phyloP scores from a whole-genome alignment of 1,139 yeast genomes.

The Yamadazyma taylorii region DNA sequence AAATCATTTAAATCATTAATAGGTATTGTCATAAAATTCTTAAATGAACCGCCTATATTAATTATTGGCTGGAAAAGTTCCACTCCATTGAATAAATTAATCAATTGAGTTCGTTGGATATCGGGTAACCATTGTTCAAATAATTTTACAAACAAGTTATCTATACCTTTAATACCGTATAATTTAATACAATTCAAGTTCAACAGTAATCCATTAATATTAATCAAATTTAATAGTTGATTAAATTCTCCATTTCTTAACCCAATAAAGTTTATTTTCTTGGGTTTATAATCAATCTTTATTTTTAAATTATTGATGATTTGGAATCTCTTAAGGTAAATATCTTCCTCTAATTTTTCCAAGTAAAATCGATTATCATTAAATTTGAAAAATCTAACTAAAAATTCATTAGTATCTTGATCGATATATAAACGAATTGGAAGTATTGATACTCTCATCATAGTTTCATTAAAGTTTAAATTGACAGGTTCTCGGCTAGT shows the following conservation, averaged over 20 bases:
- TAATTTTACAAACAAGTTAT: constrained; percentile 54
- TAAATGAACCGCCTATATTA: constrained; percentile 75
- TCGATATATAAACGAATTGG: constrained; percentile 87
- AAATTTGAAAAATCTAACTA: constrained; percentile 77
- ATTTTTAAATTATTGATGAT: constrained; percentile 57
- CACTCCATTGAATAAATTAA: constrained; percentile 79
- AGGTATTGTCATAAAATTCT: constrained; percentile 72
- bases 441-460: constrained; percentile 53
- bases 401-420: constrained; percentile 87
- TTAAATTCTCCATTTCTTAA: constrained; percentile 81
- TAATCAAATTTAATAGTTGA: constrained; percentile 85
- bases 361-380: constrained; percentile 67
- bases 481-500: constrained; percentile 55
- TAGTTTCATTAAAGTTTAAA: constrained; percentile 69
- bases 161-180: constrained; percentile 77
- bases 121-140: constrained; percentile 84
- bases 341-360: constrained; percentile 55
- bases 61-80: constrained; percentile 80
- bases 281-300: constrained; percentile 89
- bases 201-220: constrained; percentile 81
- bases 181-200: constrained; percentile 59
- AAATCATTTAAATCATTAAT: constrained; percentile 71
- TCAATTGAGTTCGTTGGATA: constrained; percentile 73
- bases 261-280: constrained; percentile 80
- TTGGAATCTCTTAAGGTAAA: constrained; percentile 69